Base-by-base conservation (phyloP, 306 rosid species). In the Bauhinia variegata region DNA sequence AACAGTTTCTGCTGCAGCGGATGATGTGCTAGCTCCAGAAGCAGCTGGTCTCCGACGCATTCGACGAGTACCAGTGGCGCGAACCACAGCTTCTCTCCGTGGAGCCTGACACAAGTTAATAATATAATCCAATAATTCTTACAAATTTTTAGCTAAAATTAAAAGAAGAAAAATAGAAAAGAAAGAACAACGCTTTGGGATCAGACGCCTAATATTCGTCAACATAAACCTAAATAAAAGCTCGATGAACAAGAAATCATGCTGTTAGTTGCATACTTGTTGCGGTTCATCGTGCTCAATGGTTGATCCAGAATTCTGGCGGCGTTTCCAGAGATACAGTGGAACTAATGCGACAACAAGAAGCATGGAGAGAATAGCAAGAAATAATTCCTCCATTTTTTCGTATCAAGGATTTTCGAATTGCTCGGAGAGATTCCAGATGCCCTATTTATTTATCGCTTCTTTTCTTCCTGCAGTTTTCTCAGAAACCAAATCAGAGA, bases 21-120 rank as follows among this genome's bases (percentile, higher is more conserved):
- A 75, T 0, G 96, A 93, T 30, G 95, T 60, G 75, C 97, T 88
- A 55, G 99, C 96, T 75, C 89, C 97, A 31, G 96, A 74, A 33
- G 96, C 78, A 67, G 89, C 91, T 0, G 83, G 85, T 68, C 99
- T 73, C 74, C 99, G 86, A 41, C 99, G 95, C 97, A 95, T 95
- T 42, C 97, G 89, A 19, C 89, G 84, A 71, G 82, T 60, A 44
- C 77, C 92, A 61, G 95, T 58, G 41, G 95, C 87, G 14, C 96
- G 96, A 4, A 80, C 91, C 23, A 77, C 99, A 30, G 88, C 72
- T 73, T 90, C 97, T 65, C 91, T 71, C 70, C 19, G 79, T 14
- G 84, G 95, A 75, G 82, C 89, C 99, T 95, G 74, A 51, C 10
- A 14, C 56, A n/a, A 33, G 8, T 75, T 7, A 70, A 34, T 4